Evolutionary conservation across 192 early-diverging fungal genomes (phyloP).

Genomic region (Chytriomyces sp.): DNA sequence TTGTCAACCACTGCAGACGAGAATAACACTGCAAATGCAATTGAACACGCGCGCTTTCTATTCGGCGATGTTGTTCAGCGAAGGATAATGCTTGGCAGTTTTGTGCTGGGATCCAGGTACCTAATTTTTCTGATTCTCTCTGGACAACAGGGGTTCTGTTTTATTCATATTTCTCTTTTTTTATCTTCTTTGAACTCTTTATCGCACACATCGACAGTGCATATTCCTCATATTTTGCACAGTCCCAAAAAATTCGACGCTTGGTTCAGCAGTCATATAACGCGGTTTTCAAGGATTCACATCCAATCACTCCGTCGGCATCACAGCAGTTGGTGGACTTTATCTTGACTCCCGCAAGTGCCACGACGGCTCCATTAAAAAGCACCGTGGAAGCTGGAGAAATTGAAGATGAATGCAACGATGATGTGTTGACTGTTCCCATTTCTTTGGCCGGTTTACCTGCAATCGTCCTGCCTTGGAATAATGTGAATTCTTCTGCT

Average conservation of each 20-base stretch:
- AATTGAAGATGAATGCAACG: constrained; percentile 86
- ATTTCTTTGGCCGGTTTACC: constrained; percentile 80
- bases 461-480: constrained; percentile 43
- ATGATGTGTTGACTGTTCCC: constrained; percentile 90
- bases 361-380: constrained; percentile 65
- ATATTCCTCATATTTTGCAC: constrained; percentile 72
- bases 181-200: no score
- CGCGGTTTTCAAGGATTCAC: constrained; percentile 66
- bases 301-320: constrained; percentile 51
- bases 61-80: constrained; percentile 83
- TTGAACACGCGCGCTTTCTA: constrained; percentile 63
- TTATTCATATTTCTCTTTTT: no score
- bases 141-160: neutral
- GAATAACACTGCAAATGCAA: neutral
- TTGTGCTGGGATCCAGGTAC: constrained; percentile 79
- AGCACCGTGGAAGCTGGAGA: constrained; percentile 35
- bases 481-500: neutral
- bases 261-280: constrained; percentile 82
- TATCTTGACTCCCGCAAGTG: constrained; percentile 79
- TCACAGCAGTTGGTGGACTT: constrained; percentile 56
- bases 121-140: neutral
- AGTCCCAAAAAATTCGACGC: constrained; percentile 83
- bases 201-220: constrained; percentile 41
- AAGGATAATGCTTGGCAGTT: constrained; percentile 87
- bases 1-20: neutral